Evolutionary conservation across 2,329 filamentous ascomycete species (phyloP).

Genomic region (Shiraia sp.): DNA sequence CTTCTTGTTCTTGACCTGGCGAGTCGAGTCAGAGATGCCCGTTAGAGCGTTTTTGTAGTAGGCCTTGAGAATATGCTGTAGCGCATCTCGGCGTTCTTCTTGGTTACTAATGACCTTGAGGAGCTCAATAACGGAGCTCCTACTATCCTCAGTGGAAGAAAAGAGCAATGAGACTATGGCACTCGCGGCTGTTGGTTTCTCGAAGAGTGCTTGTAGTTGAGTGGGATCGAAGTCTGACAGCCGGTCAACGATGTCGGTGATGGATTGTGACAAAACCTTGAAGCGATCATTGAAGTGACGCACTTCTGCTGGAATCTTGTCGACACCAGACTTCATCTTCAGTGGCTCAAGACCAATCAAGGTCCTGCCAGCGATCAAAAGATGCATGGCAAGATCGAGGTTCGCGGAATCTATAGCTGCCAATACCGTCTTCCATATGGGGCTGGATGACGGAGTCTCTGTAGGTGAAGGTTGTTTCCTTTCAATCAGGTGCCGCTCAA

Average conservation of each 20-base stretch:
- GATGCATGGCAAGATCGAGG: constrained; percentile 72
- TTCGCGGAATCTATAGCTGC: constrained; percentile 68
- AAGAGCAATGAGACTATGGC: constrained; percentile 79
- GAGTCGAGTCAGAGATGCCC: constrained; percentile 60
- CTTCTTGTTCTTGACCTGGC: constrained; percentile 58
- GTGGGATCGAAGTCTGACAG: constrained; percentile 74
- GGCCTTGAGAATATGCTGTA: constrained; percentile 62
- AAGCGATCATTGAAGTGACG: constrained; percentile 79
- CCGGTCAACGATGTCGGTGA: constrained; percentile 76
- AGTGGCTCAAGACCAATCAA: constrained; percentile 79
- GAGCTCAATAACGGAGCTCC: constrained; percentile 78
- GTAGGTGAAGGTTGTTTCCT: constrained; percentile 64
- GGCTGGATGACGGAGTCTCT: constrained; percentile 69
- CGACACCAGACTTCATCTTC: constrained; percentile 41
- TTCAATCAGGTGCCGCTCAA: constrained; percentile 70
- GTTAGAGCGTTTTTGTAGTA: constrained; percentile 61
- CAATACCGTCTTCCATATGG: constrained; percentile 78
- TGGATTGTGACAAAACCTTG: constrained; percentile 61
- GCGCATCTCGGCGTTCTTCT: constrained; percentile 62
- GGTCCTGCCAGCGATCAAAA: constrained; percentile 70
- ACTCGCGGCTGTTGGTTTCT: constrained; percentile 68
- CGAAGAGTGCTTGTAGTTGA: constrained; percentile 71
- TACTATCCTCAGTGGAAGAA: constrained; percentile 77
- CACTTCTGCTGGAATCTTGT: constrained; percentile 57
- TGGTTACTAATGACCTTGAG: constrained; percentile 81